Percentiles rank a stretch among this genome's conserved stretches.
phyloP scores from a whole-genome alignment of 2,329 filamentous ascomycete species.

The Colletotrichum truncatum region DNA sequence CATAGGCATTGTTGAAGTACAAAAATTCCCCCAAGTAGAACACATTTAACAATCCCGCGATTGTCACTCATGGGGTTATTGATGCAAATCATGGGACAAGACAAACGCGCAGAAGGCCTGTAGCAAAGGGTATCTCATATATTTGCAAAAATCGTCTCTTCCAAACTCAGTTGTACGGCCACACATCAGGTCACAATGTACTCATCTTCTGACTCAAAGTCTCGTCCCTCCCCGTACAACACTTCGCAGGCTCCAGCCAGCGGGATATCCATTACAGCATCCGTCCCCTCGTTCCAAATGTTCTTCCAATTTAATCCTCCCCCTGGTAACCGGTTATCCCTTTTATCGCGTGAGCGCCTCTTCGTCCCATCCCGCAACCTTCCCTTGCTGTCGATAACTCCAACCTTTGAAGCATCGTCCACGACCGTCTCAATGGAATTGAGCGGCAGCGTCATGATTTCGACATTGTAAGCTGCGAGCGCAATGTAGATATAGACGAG shows the following conservation, averaged over 20 bases:
- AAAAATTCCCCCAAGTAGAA: too few species aligned
- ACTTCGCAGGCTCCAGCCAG: constrained; percentile 95
- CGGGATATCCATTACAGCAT: constrained; percentile 97
- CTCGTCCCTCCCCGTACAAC: constrained; percentile 75
- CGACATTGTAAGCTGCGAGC: constrained; percentile 88
- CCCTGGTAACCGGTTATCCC: constrained; percentile 47
- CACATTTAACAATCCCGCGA: too few species aligned
- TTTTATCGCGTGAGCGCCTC: constrained; percentile 41
- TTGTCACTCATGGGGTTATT: too few species aligned
- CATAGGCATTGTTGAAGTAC: too few species aligned
- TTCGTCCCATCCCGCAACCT: constrained; percentile 48
- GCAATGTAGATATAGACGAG: constrained; percentile 95
- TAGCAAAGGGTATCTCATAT: not conserved
- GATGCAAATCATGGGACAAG: too few species aligned
- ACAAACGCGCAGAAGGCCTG: too few species aligned
- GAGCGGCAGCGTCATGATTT: constrained; percentile 85
- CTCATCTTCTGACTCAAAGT: constrained; percentile 35
- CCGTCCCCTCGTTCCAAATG: constrained; percentile 91
- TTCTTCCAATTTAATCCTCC: constrained; percentile 74
- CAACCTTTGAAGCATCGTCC: constrained; percentile 88
- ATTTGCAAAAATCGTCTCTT: not conserved
- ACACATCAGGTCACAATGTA: constrained; percentile 20
- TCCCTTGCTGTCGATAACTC: constrained; percentile 80
- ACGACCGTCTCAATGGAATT: constrained; percentile 87
- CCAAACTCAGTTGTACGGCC: not conserved